phyloP scores from a whole-genome alignment of 495 filamentous ascomycete genomes.

The Hypoxylon perforatum region DNA sequence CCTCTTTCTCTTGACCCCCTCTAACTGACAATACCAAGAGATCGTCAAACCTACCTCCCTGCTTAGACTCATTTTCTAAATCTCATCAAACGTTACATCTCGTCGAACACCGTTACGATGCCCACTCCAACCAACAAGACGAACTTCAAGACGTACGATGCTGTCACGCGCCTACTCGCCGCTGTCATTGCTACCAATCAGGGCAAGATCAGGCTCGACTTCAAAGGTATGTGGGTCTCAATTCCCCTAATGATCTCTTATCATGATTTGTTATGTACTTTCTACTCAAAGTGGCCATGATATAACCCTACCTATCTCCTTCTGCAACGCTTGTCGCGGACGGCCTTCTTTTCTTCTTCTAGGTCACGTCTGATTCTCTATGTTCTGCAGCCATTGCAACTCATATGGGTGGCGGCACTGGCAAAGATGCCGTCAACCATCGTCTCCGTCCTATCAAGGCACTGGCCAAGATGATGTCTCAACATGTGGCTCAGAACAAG shows the following conservation, averaged over 20 bases:
- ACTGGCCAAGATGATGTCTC: conserved; percentile 39
- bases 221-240: conserved; percentile 55
- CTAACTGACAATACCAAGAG: background rate
- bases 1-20: background rate
- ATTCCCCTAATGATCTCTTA: background rate
- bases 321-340: background rate
- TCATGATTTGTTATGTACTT: background rate
- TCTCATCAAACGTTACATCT: background rate
- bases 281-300: background rate
- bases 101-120: conserved; percentile 47
- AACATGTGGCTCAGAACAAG: conserved; percentile 9
- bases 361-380: background rate
- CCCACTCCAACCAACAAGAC: conserved; percentile 39
- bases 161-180: conserved; percentile 59
- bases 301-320: background rate
- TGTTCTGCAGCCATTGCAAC: conserved; percentile 3
- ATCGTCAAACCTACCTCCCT: background rate
- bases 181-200: conserved; percentile 61
- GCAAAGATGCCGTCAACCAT: conserved; percentile 52
- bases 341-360: background rate
- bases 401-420: conserved; percentile 15
- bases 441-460: conserved; percentile 54
- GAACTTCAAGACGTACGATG: conserved; percentile 63
- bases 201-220: conserved; percentile 55
- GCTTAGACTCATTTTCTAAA: background rate